Percentiles rank a stretch among this genome's conserved stretches.
Conservation (phyloP, 306 rosid species). For the Canavalia gladiata region DNA sequence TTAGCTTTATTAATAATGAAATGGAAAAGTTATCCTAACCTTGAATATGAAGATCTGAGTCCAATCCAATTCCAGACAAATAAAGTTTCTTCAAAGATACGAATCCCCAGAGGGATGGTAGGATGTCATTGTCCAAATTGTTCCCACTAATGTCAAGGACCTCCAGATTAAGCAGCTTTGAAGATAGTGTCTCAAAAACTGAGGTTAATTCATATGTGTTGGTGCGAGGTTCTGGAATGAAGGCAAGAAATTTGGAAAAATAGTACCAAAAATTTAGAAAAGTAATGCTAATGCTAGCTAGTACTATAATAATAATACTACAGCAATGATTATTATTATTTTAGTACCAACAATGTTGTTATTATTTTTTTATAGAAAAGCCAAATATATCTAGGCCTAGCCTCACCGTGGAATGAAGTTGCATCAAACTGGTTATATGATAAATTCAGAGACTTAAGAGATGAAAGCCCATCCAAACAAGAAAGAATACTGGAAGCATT, state of each 20-base stretch:
- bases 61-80: not conserved
- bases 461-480: not conserved
- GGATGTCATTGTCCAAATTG: not conserved
- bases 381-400: not conserved
- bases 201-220: not conserved
- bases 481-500: not conserved
- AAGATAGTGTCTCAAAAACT: not conserved
- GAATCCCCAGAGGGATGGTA: not conserved
- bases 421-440: rapidly evolving
- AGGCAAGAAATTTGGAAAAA: not conserved
- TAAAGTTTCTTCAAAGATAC: not conserved
- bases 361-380: too few species aligned
- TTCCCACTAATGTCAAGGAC: not conserved
- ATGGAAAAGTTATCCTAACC: not conserved
- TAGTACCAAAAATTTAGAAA: not conserved
- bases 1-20: not conserved
- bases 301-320: too few species aligned
- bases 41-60: constrained; percentile 21
- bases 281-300: not conserved
- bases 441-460: not conserved
- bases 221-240: not conserved
- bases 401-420: not conserved
- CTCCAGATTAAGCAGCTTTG: not conserved
- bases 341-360: too few species aligned
- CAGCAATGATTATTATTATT: too few species aligned